These are phyloP conservation scores for Diaporthe citriasiana DNA, from an alignment of 2,329 filamentous ascomycete species.

Conservation along the genomic window DNA sequence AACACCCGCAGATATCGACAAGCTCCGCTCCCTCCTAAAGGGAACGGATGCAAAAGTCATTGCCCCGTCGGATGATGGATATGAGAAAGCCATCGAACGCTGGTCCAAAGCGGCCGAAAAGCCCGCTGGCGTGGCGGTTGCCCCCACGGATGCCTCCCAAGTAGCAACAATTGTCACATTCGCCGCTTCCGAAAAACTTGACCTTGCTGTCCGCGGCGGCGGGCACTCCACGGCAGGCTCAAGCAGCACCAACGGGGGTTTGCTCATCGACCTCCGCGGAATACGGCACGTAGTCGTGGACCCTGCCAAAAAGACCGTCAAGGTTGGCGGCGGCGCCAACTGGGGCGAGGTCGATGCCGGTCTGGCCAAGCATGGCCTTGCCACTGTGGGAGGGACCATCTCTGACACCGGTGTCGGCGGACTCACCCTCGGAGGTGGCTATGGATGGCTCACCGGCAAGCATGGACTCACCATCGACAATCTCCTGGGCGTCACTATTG, in stretches of 20 bases:
- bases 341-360: constrained; percentile 17
- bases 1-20: not conserved
- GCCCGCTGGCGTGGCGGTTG: not conserved
- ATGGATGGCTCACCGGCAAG: constrained; percentile 31
- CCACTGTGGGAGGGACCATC: constrained; percentile 4
- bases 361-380: not conserved
- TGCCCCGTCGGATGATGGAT: not conserved
- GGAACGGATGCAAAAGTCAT: constrained; percentile 14
- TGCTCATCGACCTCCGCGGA: constrained; percentile 2
- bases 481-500: constrained; percentile 4
- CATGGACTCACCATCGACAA: constrained; percentile 28
- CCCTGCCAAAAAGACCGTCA: not conserved
- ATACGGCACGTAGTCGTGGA: not conserved
- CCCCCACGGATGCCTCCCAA: not conserved
- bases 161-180: constrained; percentile 5
- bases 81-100: not conserved
- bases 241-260: constrained; percentile 9
- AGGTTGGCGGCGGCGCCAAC: constrained; percentile 1
- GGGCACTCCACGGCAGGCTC: constrained; percentile 8
- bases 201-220: constrained; percentile 7
- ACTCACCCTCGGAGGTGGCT: constrained; percentile 20
- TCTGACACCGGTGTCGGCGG: constrained; percentile 1
- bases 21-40: not conserved
- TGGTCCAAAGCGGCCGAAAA: constrained; percentile 16
- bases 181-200: not conserved